Conservation (phyloP, 106 monocot genomes). For the Xerophyta viscosa region DNA sequence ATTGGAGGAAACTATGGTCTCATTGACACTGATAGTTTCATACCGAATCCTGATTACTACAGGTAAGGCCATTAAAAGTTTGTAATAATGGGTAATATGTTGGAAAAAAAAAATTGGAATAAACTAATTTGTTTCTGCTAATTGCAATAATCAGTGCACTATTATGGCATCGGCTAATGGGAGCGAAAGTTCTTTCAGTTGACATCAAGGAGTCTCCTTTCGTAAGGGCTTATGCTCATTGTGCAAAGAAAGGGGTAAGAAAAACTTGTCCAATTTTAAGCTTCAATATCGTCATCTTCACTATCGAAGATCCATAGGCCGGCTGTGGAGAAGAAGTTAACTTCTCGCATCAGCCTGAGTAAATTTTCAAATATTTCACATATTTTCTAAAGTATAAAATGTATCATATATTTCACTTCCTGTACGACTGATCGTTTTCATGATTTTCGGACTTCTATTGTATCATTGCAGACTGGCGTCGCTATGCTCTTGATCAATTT, state of each 20-base stretch:
- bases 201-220: conserved; percentile 29
- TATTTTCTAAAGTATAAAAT: too few relatives aligned
- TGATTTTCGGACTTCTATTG: not conserved
- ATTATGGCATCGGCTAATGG: conserved; percentile 34
- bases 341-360: too few relatives aligned
- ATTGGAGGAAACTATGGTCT: conserved; percentile 41
- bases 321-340: too few relatives aligned
- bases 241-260: conserved; percentile 31
- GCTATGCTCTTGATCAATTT: conserved; percentile 33
- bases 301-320: too few relatives aligned
- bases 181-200: conserved; percentile 28
- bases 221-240: conserved; percentile 54
- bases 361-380: too few relatives aligned
- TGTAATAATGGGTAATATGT: not conserved
- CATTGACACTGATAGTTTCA: conserved; percentile 18
- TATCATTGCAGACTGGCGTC: conserved; percentile 19
- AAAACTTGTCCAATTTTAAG: not conserved
- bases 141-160: conserved; percentile 42
- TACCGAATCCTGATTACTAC: conserved; percentile 41
- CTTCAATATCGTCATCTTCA: too few relatives aligned
- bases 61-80: conserved; percentile 1
- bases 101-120: not conserved
- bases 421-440: too few relatives aligned
- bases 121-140: not conserved
- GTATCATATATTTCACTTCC: too few relatives aligned